phyloP scores from a whole-genome alignment of 2,329 filamentous ascomycete species.

The Helotiales sp. region DNA sequence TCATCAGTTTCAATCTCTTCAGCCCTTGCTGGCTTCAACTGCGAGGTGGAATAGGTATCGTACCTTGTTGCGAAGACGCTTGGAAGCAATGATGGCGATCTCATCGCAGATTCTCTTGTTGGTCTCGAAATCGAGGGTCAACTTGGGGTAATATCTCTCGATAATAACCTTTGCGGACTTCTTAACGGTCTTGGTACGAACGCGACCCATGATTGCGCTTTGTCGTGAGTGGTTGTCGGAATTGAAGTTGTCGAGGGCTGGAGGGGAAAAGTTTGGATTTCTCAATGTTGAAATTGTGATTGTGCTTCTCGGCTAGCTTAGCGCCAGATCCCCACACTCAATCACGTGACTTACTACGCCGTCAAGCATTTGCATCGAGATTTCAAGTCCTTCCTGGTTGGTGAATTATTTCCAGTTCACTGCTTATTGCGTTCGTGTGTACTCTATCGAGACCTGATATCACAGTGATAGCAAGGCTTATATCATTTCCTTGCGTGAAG shows the following conservation, averaged over 20 bases:
- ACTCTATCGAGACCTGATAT: no score
- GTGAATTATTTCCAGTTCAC: no score
- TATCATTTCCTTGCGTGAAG: no score
- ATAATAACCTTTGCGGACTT: slow-evolving; percentile 96
- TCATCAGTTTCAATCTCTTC: background rate
- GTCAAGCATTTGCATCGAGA: background rate
- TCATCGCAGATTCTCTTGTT: slow-evolving; percentile 99
- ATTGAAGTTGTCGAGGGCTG: slow-evolving; percentile 13
- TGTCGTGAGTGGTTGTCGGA: slow-evolving; percentile 16
- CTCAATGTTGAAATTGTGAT: background rate
- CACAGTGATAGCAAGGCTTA: no score
- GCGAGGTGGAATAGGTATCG: slow-evolving; percentile 6
- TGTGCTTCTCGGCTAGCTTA: background rate
- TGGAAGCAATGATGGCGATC: slow-evolving; percentile 98
- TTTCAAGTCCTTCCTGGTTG: background rate
- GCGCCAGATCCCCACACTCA: background rate
- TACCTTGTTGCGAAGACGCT: slow-evolving; percentile 99
- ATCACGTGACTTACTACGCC: background rate
- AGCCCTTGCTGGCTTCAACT: background rate
- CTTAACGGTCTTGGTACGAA: slow-evolving; percentile 44
- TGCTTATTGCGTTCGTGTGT: no score
- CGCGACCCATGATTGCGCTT: slow-evolving; percentile 42
- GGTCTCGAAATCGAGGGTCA: slow-evolving; percentile 99
- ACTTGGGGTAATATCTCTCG: slow-evolving; percentile 95
- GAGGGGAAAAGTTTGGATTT: background rate